Evolutionary conservation across 2,329 filamentous ascomycete species (phyloP).

Genomic region (Sporothrix protearum): DNA sequence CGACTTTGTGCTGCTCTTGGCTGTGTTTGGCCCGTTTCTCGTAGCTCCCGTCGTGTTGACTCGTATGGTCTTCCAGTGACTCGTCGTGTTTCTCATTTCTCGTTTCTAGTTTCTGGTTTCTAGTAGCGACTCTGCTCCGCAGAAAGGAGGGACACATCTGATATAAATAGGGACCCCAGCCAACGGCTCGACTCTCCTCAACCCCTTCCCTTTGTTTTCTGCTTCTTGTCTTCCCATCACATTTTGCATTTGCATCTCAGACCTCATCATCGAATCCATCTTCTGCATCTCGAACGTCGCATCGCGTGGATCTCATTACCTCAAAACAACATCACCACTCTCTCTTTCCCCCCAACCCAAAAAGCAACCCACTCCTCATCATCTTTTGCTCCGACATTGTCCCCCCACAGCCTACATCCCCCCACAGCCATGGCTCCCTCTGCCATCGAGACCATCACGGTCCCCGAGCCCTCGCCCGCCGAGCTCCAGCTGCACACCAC

Average conservation of each 20-base stretch:
- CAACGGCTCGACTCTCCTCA: not conserved
- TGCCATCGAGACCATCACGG: slow-evolving; percentile 29
- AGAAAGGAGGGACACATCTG: not conserved
- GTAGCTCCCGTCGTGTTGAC: not conserved
- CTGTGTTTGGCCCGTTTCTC: no score
- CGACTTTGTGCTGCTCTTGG: not conserved
- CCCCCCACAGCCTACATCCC: not conserved
- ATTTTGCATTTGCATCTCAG: not conserved
- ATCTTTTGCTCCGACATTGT: no score
- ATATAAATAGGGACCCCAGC: slow-evolving; percentile 11
- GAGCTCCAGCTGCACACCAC: slow-evolving; percentile 39
- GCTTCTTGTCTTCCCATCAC: not conserved
- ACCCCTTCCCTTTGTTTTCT: not conserved
- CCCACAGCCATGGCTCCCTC: slow-evolving; percentile 24
- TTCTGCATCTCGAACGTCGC: no score
- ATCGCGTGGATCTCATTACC: slow-evolving; percentile 1
- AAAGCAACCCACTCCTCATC: not conserved
- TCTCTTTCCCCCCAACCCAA: not conserved
- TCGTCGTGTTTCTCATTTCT: not conserved
- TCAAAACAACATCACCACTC: not conserved
- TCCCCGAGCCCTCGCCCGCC: slow-evolving; percentile 25
- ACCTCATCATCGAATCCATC: not conserved
- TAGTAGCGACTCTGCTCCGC: not conserved
- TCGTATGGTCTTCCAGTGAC: not conserved
- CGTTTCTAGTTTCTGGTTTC: not conserved